A percentile compares a stretch with the other conserved stretches of the same genome.
Conservation (phyloP, 2,329 filamentous ascomycete genomes). For the Apiospora marii region DNA sequence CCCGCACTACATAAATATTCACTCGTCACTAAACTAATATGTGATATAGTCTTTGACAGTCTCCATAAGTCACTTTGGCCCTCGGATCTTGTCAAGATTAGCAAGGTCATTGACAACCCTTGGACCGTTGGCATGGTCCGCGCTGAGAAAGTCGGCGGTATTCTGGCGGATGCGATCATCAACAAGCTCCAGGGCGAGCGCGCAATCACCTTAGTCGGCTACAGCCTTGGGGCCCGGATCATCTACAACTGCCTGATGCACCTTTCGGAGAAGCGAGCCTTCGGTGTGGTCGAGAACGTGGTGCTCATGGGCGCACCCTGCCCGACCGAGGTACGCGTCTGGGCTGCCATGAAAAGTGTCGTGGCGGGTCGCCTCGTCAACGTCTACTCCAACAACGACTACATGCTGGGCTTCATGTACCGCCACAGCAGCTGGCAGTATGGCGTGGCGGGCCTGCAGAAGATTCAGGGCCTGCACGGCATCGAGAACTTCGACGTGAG, state of each 20-base stretch:
- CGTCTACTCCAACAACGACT: slow-evolving; percentile 87
- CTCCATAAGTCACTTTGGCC: slow-evolving; percentile 71
- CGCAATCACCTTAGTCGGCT: slow-evolving; percentile 81
- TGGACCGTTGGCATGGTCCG: slow-evolving; percentile 80
- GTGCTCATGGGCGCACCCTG: slow-evolving; percentile 85
- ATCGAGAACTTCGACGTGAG: slow-evolving; percentile 75
- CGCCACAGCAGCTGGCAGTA: slow-evolving; percentile 82
- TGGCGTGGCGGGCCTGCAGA: slow-evolving; percentile 85
- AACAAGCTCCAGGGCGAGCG: slow-evolving; percentile 84
- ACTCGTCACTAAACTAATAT: slow-evolving; percentile 28
- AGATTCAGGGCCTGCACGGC: slow-evolving; percentile 69
- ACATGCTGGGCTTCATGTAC: slow-evolving; percentile 87
- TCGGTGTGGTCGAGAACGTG: slow-evolving; percentile 84
- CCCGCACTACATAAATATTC: background rate
- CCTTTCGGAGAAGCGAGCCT: slow-evolving; percentile 79
- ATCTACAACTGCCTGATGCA: slow-evolving; percentile 83
- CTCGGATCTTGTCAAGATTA: slow-evolving; percentile 68
- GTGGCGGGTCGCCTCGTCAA: slow-evolving; percentile 88
- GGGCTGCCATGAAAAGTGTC: slow-evolving; percentile 79
- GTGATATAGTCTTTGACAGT: slow-evolving; percentile 57
- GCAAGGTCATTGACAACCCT: slow-evolving; percentile 81
- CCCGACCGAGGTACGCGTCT: slow-evolving; percentile 74
- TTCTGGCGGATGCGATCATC: slow-evolving; percentile 81
- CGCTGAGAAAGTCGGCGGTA: slow-evolving; percentile 74
- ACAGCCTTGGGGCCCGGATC: slow-evolving; percentile 81